A percentile compares a stretch with the other conserved stretches of the same genome.
Evolutionary conservation across 768 basidiomycete species (phyloP).

Genomic region (Suillus americanus): DNA sequence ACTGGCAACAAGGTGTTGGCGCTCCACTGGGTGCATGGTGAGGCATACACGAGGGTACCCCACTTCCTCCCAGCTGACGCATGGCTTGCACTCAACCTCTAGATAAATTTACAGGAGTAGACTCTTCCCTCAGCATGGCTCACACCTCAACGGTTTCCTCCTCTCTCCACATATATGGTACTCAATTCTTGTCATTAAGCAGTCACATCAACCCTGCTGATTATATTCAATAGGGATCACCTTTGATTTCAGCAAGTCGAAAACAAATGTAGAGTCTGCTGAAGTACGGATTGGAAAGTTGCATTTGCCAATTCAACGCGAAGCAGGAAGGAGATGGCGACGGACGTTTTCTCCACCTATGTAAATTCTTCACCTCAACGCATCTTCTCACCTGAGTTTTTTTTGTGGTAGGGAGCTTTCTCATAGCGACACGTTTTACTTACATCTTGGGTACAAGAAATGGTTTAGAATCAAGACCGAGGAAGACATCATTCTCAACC

Average conservation of each 20-base stretch:
- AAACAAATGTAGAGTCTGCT: neutral
- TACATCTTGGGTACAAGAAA: neutral
- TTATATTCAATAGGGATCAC: neutral
- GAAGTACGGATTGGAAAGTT: neutral
- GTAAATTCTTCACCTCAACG: neutral
- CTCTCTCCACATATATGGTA: neutral
- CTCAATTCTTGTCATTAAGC: neutral
- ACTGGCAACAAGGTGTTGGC: no score
- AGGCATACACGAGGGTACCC: no score
- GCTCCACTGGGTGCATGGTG: no score
- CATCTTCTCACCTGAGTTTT: neutral
- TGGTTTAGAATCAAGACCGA: neutral
- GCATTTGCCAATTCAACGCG: neutral
- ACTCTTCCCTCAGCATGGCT: neutral
- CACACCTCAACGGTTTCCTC: no score
- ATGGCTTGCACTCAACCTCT: neutral
- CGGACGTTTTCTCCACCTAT: neutral
- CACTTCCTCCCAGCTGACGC: neutral
- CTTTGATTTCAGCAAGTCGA: neutral
- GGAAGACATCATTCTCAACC: neutral
- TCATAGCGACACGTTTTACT: neutral
- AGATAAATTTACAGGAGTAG: neutral
- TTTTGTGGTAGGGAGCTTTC: no score
- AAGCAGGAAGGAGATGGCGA: neutral
- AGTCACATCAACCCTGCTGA: neutral